Evolutionary conservation across 352 stramenopile genomes (phyloP).

Genomic region (Globisporangium takayamanum): DNA sequence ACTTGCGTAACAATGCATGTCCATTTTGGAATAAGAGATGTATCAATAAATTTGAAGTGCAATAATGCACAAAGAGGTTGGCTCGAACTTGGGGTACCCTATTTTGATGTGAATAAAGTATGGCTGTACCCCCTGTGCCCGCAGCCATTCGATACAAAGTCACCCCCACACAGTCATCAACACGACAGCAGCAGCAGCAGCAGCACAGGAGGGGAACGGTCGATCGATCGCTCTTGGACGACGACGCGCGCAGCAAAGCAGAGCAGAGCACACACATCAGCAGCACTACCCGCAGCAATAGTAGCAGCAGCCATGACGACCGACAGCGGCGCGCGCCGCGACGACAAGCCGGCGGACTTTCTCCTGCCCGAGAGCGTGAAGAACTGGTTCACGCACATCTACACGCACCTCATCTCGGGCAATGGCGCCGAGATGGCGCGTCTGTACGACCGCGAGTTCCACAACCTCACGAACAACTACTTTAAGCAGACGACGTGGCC

Average conservation of each 20-base stretch:
- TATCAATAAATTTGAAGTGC: too few species aligned
- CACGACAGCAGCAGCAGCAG: neutral
- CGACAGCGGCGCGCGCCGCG: conserved; percentile 31
- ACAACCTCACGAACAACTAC: conserved; percentile 89
- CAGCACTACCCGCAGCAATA: neutral
- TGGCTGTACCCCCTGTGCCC: conserved; percentile 9
- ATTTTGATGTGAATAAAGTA: conserved; percentile 5
- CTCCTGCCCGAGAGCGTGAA: conserved; percentile 84
- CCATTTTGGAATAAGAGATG: too few species aligned
- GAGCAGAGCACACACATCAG: neutral
- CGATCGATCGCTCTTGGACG: neutral
- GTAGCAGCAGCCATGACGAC: conserved; percentile 24
- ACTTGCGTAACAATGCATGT: too few species aligned
- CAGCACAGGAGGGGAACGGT: neutral
- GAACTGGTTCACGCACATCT: conserved; percentile 86
- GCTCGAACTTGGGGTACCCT: neutral
- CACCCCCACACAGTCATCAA: neutral
- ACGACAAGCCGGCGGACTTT: conserved; percentile 86
- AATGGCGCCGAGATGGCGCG: conserved; percentile 79
- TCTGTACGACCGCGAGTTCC: conserved; percentile 87
- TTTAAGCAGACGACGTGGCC: conserved; percentile 95
- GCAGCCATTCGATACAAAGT: conserved; percentile 13
- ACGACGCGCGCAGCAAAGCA: neutral
- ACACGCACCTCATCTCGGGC: conserved; percentile 78
- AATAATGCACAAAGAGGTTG: too few species aligned